Evolutionary conservation across 345 rosid genomes (phyloP).

Genomic region (Eucalyptus urophylla): DNA sequence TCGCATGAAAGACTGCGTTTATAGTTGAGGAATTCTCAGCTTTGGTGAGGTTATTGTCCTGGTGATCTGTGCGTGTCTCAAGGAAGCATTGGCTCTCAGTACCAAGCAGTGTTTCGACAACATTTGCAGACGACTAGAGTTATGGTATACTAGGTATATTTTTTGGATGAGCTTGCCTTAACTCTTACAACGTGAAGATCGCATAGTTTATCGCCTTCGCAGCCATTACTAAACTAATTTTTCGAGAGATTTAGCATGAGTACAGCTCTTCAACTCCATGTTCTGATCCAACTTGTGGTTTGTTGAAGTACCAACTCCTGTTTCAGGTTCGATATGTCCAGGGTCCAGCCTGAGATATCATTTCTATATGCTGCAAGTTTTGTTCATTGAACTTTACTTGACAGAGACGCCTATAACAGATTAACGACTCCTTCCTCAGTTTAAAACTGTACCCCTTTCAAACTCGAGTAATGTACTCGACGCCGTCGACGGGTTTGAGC

Average conservation of each 20-base stretch:
- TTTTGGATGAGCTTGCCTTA: background rate
- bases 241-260: background rate
- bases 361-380: background rate
- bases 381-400: accelerated
- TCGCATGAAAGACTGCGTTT: background rate
- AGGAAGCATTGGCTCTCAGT: background rate
- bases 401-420: background rate
- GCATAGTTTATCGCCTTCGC: background rate
- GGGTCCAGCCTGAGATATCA: background rate
- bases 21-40: background rate
- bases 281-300: accelerated
- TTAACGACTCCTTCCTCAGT: background rate
- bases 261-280: background rate
- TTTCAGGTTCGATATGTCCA: background rate
- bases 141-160: background rate
- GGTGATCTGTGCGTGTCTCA: background rate
- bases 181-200: background rate
- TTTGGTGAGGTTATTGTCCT: accelerated
- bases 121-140: background rate
- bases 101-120: accelerated
- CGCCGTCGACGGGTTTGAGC: background rate
- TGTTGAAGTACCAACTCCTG: background rate
- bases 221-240: background rate
- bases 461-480: background rate
- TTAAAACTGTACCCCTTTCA: background rate